A percentile compares a stretch with the other conserved stretches of the same genome.
Evolutionary conservation across 768 basidiomycete species (phyloP).

Genomic region (Kwoniella mangroviensis): DNA sequence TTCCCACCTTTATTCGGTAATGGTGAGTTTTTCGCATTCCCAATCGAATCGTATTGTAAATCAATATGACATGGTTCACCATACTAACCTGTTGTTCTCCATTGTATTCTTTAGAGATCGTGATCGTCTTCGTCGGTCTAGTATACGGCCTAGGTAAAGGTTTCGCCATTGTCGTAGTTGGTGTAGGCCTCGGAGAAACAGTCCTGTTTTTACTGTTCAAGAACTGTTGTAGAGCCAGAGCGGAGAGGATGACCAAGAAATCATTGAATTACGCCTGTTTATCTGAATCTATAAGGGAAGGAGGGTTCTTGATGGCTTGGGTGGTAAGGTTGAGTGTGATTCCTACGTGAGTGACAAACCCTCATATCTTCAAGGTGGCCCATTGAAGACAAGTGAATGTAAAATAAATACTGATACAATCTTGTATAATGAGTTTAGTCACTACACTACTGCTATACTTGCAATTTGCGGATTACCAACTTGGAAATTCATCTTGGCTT

Average conservation of each 20-base stretch:
- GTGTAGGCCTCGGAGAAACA: slow-evolving; percentile 59
- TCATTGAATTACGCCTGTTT: slow-evolving; percentile 63
- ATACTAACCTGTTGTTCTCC: too few relatives aligned
- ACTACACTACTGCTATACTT: slow-evolving; percentile 66
- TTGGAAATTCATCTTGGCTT: slow-evolving; percentile 74
- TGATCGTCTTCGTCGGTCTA: slow-evolving; percentile 83
- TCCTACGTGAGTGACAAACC: slow-evolving; percentile 47
- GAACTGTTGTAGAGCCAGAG: slow-evolving; percentile 74
- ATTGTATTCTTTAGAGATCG: too few relatives aligned
- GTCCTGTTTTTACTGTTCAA: slow-evolving; percentile 66
- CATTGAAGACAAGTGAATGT: too few relatives aligned
- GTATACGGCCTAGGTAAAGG: slow-evolving; percentile 89
- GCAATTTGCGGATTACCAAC: slow-evolving; percentile 86
- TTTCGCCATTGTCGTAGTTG: slow-evolving; percentile 70
- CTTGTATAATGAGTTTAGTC: slow-evolving; percentile 57
- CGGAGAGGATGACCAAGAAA: slow-evolving; percentile 71
- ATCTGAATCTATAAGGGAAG: slow-evolving; percentile 72
- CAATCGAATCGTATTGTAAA: too few relatives aligned
- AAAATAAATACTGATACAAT: too few relatives aligned
- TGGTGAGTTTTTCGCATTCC: slow-evolving; percentile 54
- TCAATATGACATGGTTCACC: too few relatives aligned
- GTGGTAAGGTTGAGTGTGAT: slow-evolving; percentile 46
- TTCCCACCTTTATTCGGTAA: slow-evolving; percentile 94
- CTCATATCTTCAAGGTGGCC: too few relatives aligned
- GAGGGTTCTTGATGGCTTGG: slow-evolving; percentile 70